phyloP scores from a whole-genome alignment of 768 basidiomycete genomes.

The Pisolithus albus region DNA sequence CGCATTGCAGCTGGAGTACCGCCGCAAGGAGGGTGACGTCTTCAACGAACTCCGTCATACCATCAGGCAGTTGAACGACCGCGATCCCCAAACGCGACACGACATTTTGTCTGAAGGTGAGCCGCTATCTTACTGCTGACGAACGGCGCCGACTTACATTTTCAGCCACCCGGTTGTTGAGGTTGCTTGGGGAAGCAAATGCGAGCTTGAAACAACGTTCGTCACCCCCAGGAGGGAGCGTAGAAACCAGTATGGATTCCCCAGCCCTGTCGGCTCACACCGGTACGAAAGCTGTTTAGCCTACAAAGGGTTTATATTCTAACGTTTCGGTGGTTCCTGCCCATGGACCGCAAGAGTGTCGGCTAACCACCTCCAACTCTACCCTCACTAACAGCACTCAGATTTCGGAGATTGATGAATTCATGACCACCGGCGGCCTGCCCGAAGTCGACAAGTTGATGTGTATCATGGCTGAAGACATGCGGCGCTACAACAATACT shows the following conservation, averaged over 20 bases:
- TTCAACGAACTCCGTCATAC: slow-evolving; percentile 11
- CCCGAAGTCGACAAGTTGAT: background rate
- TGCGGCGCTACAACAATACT: background rate
- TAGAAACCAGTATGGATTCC: no score
- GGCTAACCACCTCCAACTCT: no score
- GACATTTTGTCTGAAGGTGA: slow-evolving; percentile 17
- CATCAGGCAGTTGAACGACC: slow-evolving; percentile 9
- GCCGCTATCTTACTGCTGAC: background rate
- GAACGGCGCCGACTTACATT: background rate
- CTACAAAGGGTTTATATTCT: no score
- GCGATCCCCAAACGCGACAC: slow-evolving; percentile 9
- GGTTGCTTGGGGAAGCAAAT: background rate
- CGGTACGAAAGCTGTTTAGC: no score
- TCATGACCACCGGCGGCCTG: background rate
- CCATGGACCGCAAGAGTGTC: no score
- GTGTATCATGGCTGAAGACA: background rate
- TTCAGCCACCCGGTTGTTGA: background rate
- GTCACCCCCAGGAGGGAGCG: no score
- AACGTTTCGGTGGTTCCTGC: no score
- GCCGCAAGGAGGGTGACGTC: slow-evolving; percentile 14
- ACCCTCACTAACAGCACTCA: no score
- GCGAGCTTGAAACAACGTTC: background rate
- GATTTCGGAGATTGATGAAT: no score
- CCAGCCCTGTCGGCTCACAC: no score
- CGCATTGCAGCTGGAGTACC: slow-evolving; percentile 13